phyloP scores from a whole-genome alignment of 2,329 filamentous ascomycete species.

The Dendrostoma leiphaemia region DNA sequence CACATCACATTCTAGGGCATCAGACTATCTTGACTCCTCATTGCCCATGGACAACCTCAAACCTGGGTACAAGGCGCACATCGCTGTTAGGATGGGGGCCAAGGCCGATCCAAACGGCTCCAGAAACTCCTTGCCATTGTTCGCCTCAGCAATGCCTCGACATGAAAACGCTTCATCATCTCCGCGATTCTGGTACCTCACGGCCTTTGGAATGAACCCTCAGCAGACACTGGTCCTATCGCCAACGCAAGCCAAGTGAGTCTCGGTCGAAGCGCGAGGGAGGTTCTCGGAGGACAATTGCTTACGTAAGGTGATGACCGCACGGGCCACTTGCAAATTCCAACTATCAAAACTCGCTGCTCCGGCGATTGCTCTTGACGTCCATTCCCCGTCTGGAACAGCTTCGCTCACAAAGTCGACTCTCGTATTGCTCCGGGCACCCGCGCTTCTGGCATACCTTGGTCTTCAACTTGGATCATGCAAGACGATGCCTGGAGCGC shows the following conservation, averaged over 20 bases:
- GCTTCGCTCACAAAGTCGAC: background rate
- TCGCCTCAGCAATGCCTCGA: constrained; percentile 7
- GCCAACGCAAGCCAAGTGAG: background rate
- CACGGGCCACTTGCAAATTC: background rate
- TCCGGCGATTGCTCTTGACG: background rate
- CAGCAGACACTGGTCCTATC: constrained; percentile 2
- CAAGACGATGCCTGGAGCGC: too few species aligned
- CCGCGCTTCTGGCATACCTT: too few species aligned
- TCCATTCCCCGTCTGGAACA: background rate
- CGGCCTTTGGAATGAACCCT: constrained; percentile 11
- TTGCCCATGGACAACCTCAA: constrained; percentile 23
- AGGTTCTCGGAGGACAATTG: background rate
- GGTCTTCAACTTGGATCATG: too few species aligned
- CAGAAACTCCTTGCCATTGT: constrained; percentile 7
- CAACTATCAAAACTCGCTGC: background rate
- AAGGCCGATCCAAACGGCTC: constrained; percentile 14
- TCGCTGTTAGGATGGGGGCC: constrained; percentile 14
- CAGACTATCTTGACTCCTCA: constrained; percentile 24
- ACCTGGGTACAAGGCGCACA: constrained; percentile 12
- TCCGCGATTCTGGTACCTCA: constrained; percentile 6
- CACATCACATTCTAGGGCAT: constrained; percentile 23
- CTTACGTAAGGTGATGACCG: background rate
- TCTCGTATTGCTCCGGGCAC: background rate
- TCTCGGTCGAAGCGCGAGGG: background rate
- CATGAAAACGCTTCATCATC: constrained; percentile 15